These are phyloP conservation scores for Phytophthora capsici DNA, from an alignment of 352 stramenopile genomes.

Conservation along the genomic window DNA sequence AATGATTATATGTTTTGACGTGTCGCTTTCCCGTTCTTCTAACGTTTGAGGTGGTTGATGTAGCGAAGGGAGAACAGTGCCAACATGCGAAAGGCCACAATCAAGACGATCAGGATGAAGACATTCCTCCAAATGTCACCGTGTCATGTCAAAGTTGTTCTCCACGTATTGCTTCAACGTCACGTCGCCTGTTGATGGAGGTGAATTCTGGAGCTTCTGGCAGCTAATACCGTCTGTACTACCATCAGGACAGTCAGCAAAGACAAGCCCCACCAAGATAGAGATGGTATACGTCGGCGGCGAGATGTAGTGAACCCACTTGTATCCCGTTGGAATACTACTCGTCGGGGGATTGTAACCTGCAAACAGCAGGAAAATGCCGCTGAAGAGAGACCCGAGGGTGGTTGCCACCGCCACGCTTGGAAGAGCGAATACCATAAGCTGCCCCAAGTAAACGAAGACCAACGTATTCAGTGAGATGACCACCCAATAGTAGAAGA, in stretches of 20 bases:
- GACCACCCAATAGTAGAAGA: conserved; percentile 64
- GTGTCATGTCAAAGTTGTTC: no score
- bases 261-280: conserved; percentile 45
- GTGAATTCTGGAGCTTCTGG: conserved; percentile 20
- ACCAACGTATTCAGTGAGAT: conserved; percentile 55
- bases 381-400: conserved; percentile 47
- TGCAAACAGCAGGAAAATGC: conserved; percentile 60
- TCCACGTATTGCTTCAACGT: conserved; percentile 63
- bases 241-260: conserved; percentile 39
- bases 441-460: conserved; percentile 57
- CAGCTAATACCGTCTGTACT: conserved; percentile 24
- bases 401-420: conserved; percentile 44
- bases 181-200: conserved; percentile 29
- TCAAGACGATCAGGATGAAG: conserved; percentile 17
- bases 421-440: conserved; percentile 52
- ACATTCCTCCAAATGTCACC: no score
- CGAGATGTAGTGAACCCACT: conserved; percentile 63
- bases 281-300: conserved; percentile 55
- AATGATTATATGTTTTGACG: conserved; percentile 20
- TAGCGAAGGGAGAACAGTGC: conserved; percentile 49
- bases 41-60: conserved; percentile 52
- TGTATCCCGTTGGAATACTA: conserved; percentile 57
- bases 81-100: conserved; percentile 44
- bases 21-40: conserved; percentile 7
- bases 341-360: conserved; percentile 64